Base-by-base conservation (phyloP, 495 filamentous ascomycete genomes). In the Neurospora tetrasperma region DNA sequence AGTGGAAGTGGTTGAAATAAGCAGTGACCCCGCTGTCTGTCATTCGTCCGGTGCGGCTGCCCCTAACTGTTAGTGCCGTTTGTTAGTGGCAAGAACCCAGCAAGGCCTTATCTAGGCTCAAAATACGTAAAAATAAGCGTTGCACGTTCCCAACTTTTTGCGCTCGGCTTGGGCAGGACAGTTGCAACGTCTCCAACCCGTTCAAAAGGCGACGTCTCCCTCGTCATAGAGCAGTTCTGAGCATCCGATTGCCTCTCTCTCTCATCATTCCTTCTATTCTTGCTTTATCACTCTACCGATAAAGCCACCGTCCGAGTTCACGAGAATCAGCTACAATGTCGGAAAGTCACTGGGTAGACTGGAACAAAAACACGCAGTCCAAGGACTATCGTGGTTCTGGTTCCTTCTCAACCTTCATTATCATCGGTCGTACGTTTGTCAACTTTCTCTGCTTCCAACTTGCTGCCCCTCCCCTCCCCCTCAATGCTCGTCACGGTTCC, bases 321-420 rank as follows among this genome's bases (percentile, higher is more conserved):
- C 1, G 43, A 69, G 48, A 42, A 71, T 6, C 69, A 73, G 42
- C 54, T 70, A 74, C 70, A 20, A 81, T 81, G 79, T 41, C 73
- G 62, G 73, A 48, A 20, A 31, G 38, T 71, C 62, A 81, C 73
- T 86, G 82, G 81, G 82, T 86, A 71, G 84, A 86, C 76, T 85
- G 83, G 84, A 79, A 78, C 69, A 86, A 86, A 78, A 85, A 80
- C 69, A 83, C 83, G 43, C 78, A 79, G 76, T 86, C 84, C 41
- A 81, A 81, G 74, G 76, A 85, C 81, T 86, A 86, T 74, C 81
- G 82, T 40, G 86, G 84, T 43, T 83, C 85, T 10, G 74, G 79
- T 70, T 87, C 85, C 20, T 98, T 98, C 77, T 94, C 93, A 81
- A 98, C 95, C 68, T 97, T 97, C 82, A 89, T 98, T 74, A 97